Evolutionary conservation across 257 asterid species (phyloP), one percentile per base, ranked within the genome.

Genomic region (Gardenia jasminoides): DNA sequence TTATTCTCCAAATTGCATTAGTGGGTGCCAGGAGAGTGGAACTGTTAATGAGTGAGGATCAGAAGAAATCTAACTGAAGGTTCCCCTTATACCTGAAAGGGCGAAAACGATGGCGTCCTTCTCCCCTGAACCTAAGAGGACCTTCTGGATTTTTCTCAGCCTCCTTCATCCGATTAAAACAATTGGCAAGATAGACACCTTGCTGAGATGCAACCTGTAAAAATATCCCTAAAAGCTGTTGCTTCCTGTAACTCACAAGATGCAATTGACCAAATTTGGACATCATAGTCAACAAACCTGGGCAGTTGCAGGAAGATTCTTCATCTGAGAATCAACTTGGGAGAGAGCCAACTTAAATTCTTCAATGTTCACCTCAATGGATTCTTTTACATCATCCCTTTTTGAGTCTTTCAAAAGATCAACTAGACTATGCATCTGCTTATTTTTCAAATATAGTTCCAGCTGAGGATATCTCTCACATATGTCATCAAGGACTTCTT

Each of bases 221-320:
- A 71, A 76, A 79, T 77, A 82, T 84, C 67, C 82, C 72, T n/a
- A 72, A 72, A 83, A 28, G 24, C 61, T 69, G 47, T 72, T 36
- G 56, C 59, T 47, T 58, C 41, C 50, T 61, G 31, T 22, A 43
- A 54, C 52, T 54, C 8, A 24, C 43, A 76, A 26, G 46, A 43
- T 54, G 30, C 13, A 39, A 76, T 62, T 6, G 30, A 26, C 16
- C 61, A 76, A 4, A 43, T 3, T 48, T 47, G 11, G 48, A 71
- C 54, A 62, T 46, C 75, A 47, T 36, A 30, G 52, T 62, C 6
- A 64, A 44, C 70, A 20, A 76, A 94, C 99, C 98, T 95, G 99
- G 39, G 99, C 99, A 30, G 99, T 95, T 71, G 99, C 97, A 33
- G 99, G 99, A 82, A 95, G 99, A 79, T 89, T 90, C 96, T 93